Conservation (phyloP, 2,329 filamentous ascomycete species). For the Aureobasidium musti region DNA sequence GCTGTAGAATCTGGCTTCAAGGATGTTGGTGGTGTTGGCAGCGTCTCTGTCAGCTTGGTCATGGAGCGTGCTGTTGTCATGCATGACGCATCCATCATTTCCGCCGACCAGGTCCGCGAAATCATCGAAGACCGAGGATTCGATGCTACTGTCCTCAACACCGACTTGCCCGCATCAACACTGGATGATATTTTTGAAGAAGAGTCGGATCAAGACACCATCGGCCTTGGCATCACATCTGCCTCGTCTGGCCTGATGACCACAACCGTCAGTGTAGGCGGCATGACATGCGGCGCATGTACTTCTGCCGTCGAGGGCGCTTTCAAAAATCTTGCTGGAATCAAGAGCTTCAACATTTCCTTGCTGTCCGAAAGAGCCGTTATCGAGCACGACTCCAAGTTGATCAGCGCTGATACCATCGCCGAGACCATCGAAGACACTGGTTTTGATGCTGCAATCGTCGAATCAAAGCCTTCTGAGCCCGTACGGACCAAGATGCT, state of each 20-base stretch:
- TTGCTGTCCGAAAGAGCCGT: slow-evolving; percentile 96
- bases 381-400: slow-evolving; percentile 78
- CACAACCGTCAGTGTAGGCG: slow-evolving; percentile 86
- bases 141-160: slow-evolving; percentile 64
- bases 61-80: slow-evolving; percentile 93
- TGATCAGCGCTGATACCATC: slow-evolving; percentile 72
- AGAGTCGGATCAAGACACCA: slow-evolving; percentile 33
- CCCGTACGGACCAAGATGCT: slow-evolving; percentile 40
- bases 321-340: slow-evolving; percentile 78
- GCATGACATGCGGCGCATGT: slow-evolving; percentile 87
- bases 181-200: slow-evolving; percentile 35
- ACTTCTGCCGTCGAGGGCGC: slow-evolving; percentile 93
- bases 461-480: slow-evolving; percentile 65
- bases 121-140: slow-evolving; percentile 92
- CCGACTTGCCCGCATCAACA: slow-evolving; percentile 36
- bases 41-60: slow-evolving; percentile 87
- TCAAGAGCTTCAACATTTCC: slow-evolving; percentile 85
- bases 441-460: slow-evolving; percentile 83
- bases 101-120: slow-evolving; percentile 74
- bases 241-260: slow-evolving; percentile 65
- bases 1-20: slow-evolving; percentile 88
- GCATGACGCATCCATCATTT: slow-evolving; percentile 76
- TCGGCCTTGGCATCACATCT: slow-evolving; percentile 29
- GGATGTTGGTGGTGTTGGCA: slow-evolving; percentile 75
- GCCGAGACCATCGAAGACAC: slow-evolving; percentile 87